phyloP scores from a whole-genome alignment of 2,329 filamentous ascomycete species.

The Aspergillus flavus region DNA sequence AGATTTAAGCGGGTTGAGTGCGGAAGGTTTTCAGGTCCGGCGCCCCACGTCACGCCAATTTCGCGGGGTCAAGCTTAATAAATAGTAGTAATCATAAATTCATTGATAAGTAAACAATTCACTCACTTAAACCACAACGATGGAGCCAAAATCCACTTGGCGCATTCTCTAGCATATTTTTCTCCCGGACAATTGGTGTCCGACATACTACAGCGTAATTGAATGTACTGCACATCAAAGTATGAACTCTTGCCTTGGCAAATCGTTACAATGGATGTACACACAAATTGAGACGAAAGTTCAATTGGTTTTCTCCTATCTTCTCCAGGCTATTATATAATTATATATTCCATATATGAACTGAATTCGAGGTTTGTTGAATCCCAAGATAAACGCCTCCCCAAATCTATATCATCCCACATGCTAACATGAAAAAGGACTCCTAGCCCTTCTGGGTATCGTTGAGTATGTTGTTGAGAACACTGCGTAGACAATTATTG shows the following conservation, averaged over 20 bases:
- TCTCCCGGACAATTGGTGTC: background rate
- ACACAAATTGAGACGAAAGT: background rate
- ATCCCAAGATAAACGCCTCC: slow-evolving; percentile 21
- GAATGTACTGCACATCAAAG: background rate
- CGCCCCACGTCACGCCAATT: slow-evolving; percentile 31
- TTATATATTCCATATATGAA: background rate
- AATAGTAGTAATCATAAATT: background rate
- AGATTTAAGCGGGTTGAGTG: slow-evolving; percentile 25
- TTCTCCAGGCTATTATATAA: background rate
- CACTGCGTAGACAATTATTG: background rate
- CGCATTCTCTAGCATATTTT: background rate
- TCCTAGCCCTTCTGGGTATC: slow-evolving; percentile 16
- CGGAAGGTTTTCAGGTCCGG: slow-evolving; percentile 19
- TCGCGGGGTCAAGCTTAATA: background rate
- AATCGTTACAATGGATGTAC: background rate
- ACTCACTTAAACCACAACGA: background rate
- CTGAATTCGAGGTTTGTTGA: slow-evolving; percentile 28
- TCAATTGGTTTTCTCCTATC: background rate
- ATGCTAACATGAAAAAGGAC: slow-evolving; percentile 19
- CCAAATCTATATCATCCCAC: slow-evolving; percentile 9
- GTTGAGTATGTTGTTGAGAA: slow-evolving; percentile 25
- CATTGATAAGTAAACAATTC: background rate
- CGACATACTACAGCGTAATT: background rate
- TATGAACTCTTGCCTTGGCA: background rate
- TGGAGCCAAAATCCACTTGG: background rate